phyloP scores from a whole-genome alignment of 2,329 filamentous ascomycete species.

The Fusarium robinianum region DNA sequence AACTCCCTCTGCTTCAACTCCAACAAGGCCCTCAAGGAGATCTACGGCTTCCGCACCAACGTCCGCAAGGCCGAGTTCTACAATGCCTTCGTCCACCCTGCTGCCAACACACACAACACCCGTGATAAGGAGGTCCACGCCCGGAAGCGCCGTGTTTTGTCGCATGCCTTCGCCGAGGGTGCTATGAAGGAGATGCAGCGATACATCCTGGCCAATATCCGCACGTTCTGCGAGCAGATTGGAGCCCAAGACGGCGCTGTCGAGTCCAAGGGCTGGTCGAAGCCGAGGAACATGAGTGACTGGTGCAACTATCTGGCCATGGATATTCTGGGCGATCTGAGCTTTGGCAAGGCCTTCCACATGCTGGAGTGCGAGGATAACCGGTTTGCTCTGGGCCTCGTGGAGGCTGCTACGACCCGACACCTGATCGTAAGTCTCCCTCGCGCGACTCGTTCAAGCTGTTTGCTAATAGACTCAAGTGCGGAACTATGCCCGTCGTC shows the following conservation, averaged over 20 bases:
- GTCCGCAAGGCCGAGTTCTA: conserved; percentile 74
- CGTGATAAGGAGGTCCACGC: conserved; percentile 71
- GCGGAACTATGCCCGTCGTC: conserved; percentile 72
- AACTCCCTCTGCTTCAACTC: conserved; percentile 80
- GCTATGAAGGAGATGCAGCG: conserved; percentile 71
- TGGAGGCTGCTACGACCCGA: conserved; percentile 69
- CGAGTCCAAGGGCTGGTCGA: conserved; percentile 60
- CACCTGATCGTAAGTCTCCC: conserved; percentile 65
- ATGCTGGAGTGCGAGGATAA: conserved; percentile 64
- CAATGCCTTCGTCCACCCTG: conserved; percentile 71
- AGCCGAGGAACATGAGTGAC: conserved; percentile 64
- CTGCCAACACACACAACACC: conserved; percentile 73
- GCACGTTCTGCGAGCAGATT: conserved; percentile 67
- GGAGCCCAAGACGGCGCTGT: conserved; percentile 47
- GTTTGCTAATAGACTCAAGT: conserved; percentile 50
- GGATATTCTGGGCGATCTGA: conserved; percentile 65
- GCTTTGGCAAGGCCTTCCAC: conserved; percentile 65
- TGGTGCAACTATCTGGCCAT: conserved; percentile 67
- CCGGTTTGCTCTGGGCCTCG: conserved; percentile 67
- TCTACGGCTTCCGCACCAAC: conserved; percentile 67
- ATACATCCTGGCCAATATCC: conserved; percentile 67
- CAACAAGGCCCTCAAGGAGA: conserved; percentile 66
- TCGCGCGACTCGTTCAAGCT: background rate
- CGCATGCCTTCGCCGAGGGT: conserved; percentile 71
- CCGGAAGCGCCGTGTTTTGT: conserved; percentile 71